These are phyloP conservation scores for Parascedosporium putredinis DNA, from an alignment of 2,329 filamentous ascomycete genomes.

Conservation along the genomic window DNA sequence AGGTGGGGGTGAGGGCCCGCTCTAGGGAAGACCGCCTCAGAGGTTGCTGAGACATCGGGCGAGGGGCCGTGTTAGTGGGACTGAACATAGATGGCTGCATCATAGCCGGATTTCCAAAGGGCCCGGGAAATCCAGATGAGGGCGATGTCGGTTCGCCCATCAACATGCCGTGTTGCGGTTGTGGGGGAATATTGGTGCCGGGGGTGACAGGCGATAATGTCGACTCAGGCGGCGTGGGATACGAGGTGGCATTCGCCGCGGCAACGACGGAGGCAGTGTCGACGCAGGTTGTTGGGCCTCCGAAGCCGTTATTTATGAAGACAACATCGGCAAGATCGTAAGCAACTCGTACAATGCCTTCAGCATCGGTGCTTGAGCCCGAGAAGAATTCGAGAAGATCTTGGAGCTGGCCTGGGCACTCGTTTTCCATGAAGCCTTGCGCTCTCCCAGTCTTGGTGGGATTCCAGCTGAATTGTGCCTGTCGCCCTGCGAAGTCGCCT, in stretches of 20 bases:
- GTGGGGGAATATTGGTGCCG: slow-evolving; percentile 14
- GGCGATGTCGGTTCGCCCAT: slow-evolving; percentile 15
- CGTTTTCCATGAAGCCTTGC: slow-evolving; percentile 50
- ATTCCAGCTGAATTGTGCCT: slow-evolving; percentile 55
- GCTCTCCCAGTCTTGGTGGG: slow-evolving; percentile 44
- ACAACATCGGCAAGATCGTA: slow-evolving; percentile 45
- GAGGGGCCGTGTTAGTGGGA: slow-evolving; percentile 18
- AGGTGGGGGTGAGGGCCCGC: slow-evolving; percentile 24
- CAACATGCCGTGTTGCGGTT: slow-evolving; percentile 19
- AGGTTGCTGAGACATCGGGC: slow-evolving; percentile 18
- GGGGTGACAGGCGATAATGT: slow-evolving; percentile 17
- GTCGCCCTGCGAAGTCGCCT: slow-evolving; percentile 39
- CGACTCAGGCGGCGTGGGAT: slow-evolving; percentile 15
- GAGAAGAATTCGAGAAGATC: slow-evolving; percentile 57
- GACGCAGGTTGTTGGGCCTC: slow-evolving; percentile 15
- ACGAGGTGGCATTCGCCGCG: slow-evolving; percentile 7
- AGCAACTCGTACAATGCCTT: slow-evolving; percentile 46
- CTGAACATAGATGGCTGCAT: slow-evolving; percentile 14
- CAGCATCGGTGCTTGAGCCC: slow-evolving; percentile 43
- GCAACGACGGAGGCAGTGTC: slow-evolving; percentile 14
- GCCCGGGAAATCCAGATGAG: slow-evolving; percentile 19
- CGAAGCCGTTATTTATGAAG: slow-evolving; percentile 22
- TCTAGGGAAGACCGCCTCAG: slow-evolving; percentile 17
- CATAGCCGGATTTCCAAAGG: slow-evolving; percentile 22
- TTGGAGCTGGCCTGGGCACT: slow-evolving; percentile 51